phyloP scores from a whole-genome alignment of 169 alveolate species.

The Plasmodium malariae region DNA sequence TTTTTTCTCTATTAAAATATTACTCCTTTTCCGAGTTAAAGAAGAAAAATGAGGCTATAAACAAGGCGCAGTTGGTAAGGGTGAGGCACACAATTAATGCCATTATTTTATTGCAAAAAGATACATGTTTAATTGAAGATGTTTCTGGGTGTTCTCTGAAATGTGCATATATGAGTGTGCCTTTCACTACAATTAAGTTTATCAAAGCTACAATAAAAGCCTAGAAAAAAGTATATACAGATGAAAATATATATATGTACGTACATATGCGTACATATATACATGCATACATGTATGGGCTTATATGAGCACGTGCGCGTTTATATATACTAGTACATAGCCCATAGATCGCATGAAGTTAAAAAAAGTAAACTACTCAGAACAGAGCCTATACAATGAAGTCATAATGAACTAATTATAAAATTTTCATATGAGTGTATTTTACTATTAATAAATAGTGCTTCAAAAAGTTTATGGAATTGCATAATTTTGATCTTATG shows the following conservation, averaged over 20 bases:
- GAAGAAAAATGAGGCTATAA: conserved; percentile 22
- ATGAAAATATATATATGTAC: not conserved
- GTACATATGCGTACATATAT: not conserved
- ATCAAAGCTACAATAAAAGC: conserved; percentile 28
- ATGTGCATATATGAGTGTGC: conserved; percentile 37
- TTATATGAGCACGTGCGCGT: no score
- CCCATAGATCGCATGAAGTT: no score
- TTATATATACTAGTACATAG: no score
- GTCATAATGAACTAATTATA: no score
- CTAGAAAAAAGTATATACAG: conserved; percentile 9
- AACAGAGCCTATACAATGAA: no score
- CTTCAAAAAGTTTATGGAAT: conserved; percentile 32
- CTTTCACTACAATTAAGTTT: conserved; percentile 34
- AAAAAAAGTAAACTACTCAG: no score
- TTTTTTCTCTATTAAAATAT: not conserved
- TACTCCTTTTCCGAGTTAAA: conserved; percentile 46
- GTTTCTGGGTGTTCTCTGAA: conserved; percentile 67
- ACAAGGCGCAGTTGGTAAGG: not conserved
- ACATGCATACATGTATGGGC: not conserved
- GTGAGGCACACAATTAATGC: conserved; percentile 31
- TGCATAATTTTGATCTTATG: not conserved
- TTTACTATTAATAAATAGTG: conserved; percentile 50
- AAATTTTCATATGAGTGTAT: not conserved
- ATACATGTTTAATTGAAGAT: conserved; percentile 38
- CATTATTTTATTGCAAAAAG: conserved; percentile 48